Base-by-base conservation (phyloP, 306 rosid genomes). In the Dalbergia cochinchinensis region DNA sequence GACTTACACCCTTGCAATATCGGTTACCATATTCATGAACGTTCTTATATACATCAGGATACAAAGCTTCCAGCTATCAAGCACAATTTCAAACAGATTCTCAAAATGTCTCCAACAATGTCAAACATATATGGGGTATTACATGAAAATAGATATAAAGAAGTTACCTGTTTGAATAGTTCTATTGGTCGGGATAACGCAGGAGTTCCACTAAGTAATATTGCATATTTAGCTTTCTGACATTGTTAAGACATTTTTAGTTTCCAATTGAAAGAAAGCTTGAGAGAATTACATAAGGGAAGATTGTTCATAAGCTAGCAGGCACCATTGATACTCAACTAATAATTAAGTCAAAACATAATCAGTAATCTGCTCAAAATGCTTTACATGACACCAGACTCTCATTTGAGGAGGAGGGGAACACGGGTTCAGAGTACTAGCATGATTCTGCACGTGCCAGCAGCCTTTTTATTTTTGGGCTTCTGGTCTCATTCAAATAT, bases 1-100 rank as follows among this genome's bases (percentile, higher is more conserved):
- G 71, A 84, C 98, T 91, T 94, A 94, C 98, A 76, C 99, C 99
- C 95, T 88, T 90, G 94, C 99, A 95, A 80, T 95, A 95, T 67
- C 97, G 94, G 71, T 82, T 85, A 59, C 99, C 99, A 82, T 95
- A 95, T 79, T 92, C 98, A 44, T 91, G 99, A 69, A 95, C 97
- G 71, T 72, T 92, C 86, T 75, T 95, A 79, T 87, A 95, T 19
- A 90, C 97, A 77, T 85, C 90, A 83, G 99, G 99, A 91, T 90
- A 92, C 85, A 95, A 84, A 35, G 99, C 99, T 85, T 92, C 99
- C 89, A 95, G 87, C 99, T 95, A 86, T 70, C 69, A 66, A 64
- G 60, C 57, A 86, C 75, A 82, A 74, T 88, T 77, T 65, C 75
- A 80, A 83, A 77, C 70, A 67, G 33, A 76, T 50, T 31, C 74